Conservation (phyloP, 306 rosid genomes). For the Vigna hirtella region DNA sequence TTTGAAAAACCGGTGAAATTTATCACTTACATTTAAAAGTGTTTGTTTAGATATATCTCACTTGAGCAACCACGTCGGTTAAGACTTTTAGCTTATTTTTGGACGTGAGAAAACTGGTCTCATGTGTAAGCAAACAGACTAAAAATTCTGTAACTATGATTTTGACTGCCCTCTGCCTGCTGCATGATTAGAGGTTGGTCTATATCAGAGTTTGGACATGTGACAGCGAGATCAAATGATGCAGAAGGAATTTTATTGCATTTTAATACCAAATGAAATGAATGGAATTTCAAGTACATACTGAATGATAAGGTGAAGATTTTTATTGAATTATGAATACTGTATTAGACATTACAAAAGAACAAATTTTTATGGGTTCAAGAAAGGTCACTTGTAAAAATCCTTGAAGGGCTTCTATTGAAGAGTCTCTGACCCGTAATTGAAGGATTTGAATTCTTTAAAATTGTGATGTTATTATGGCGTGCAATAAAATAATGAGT, state of each 20-base stretch:
- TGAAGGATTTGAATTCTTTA: no score
- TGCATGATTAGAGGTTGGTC: slow-evolving; percentile 14
- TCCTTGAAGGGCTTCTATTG: background rate
- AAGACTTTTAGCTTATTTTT: background rate
- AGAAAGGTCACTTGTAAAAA: no score
- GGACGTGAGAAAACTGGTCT: background rate
- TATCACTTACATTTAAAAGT: background rate
- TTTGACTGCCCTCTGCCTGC: background rate
- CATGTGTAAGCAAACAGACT: background rate
- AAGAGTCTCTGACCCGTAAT: no score
- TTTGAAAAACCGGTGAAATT: no score
- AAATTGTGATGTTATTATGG: no score
- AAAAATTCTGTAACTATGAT: background rate
- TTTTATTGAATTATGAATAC: no score
- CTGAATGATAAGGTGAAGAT: background rate
- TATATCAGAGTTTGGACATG: slow-evolving; percentile 3
- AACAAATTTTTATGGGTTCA: no score
- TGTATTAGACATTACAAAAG: no score
- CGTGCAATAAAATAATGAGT: no score
- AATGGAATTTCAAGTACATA: slow-evolving; percentile 13
- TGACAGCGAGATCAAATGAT: background rate
- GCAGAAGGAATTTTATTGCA: slow-evolving; percentile 9
- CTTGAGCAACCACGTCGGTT: background rate
- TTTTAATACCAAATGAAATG: background rate
- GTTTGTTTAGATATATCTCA: background rate